Percentiles rank a stretch among this genome's conserved stretches.
Evolutionary conservation across 352 stramenopile genomes (phyloP).

Genomic region (Peronospora belbahrii): DNA sequence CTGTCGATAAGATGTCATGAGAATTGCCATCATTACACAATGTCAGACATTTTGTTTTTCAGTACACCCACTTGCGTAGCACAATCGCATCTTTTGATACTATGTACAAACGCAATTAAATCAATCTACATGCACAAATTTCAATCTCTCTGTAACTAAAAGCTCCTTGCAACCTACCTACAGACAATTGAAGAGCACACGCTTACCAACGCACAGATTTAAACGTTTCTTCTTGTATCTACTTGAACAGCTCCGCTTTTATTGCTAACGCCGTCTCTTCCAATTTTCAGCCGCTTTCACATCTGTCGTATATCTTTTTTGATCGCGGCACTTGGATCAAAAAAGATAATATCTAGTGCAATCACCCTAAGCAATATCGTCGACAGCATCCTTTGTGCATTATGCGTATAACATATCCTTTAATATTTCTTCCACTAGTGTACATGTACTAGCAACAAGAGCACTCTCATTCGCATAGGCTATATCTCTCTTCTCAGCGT

Average conservation of each 20-base stretch:
- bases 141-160: constrained; percentile 29
- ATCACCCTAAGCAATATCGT: constrained; percentile 78
- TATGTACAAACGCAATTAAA: constrained; percentile 40
- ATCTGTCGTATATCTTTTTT: constrained; percentile 72
- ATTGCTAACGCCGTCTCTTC: constrained; percentile 43
- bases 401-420: constrained; percentile 5
- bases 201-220: constrained; percentile 47
- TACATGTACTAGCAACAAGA: constrained; percentile 68
- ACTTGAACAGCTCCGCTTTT: constrained; percentile 45
- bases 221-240: constrained; percentile 65
- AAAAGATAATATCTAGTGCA: constrained; percentile 71
- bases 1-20: constrained; percentile 30
- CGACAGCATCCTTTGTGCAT: constrained; percentile 34
- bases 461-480: constrained; percentile 59
- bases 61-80: constrained; percentile 29
- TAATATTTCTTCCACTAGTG: constrained; percentile 64
- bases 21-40: constrained; percentile 73
- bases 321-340: constrained; percentile 52
- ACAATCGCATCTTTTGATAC: constrained; percentile 23
- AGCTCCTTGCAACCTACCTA: constrained; percentile 82
- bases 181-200: constrained; percentile 66
- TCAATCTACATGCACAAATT: constrained; percentile 59
- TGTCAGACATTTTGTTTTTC: constrained; percentile 35
- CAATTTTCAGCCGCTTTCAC: constrained; percentile 29
- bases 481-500: constrained; percentile 44